Base-by-base conservation (phyloP, 768 basidiomycete genomes). In the Lyophyllum shimeji region DNA sequence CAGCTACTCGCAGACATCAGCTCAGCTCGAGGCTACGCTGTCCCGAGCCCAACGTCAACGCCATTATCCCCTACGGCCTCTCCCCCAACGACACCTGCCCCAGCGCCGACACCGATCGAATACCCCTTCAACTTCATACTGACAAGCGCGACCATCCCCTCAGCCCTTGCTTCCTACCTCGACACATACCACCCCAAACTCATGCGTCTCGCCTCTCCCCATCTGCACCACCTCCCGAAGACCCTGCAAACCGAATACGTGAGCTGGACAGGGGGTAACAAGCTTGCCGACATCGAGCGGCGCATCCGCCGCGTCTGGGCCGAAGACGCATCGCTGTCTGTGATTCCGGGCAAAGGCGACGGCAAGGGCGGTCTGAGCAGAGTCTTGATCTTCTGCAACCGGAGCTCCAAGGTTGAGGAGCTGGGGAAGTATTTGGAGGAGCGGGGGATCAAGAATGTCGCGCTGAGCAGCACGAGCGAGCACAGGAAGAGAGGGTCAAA, bases 81-180 rank as follows among this genome's bases (percentile, higher is more conserved):
- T 50, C 50, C 64, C 24, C 18, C 66, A 27, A 23, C 57, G 45
- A 34, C 51, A 21, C 15, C 63, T 9, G 21, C 56, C 20, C 25
- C 63, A 18, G 39, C 34, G 13, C 52, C 60, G 42, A 57, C 62
- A 8, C 73, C 76, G 24, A 66, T 77, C 46, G 69, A 80, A 34
- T 87, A 89, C 67, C 91, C 92, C 4, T 93, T 92, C 79, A 82
- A 93, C 67, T 72, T 96, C 42, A 63, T 96, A 52, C 79, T 97
- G 24, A 86, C 89, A 15, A 89, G 89, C 44, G 95, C 95, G 0
- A 96, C 95, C 2, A 89, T 97, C 57, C 94, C 95, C 7, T 80
- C 83, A 31, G 81, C 89, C 2, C 84, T 92, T 46, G 80, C 83
- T 24, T 67, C 76, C 20, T 88, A 90, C 67, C 78, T 93, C 25